These are phyloP conservation scores for Penicillium steckii DNA, from an alignment of 495 filamentous ascomycete species.

Conservation along the genomic window DNA sequence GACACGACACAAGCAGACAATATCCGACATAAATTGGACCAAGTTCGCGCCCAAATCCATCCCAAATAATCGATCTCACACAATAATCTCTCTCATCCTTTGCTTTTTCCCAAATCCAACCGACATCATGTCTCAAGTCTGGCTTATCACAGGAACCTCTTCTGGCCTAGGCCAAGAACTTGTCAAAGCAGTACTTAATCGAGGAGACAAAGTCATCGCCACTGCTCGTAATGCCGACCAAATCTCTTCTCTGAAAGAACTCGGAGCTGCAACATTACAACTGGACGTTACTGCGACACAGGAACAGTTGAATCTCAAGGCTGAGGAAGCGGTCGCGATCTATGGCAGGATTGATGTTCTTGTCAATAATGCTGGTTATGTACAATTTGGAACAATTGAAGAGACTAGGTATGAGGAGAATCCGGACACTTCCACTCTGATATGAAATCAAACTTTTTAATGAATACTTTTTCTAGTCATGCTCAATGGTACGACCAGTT, in stretches of 20 bases:
- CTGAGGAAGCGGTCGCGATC: conserved; percentile 36
- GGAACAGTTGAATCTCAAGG: conserved; percentile 27
- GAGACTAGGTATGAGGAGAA: conserved; percentile 12
- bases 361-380: conserved; percentile 53
- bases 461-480: background rate
- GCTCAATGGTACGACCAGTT: conserved; percentile 1
- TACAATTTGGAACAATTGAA: conserved; percentile 24
- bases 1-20: background rate
- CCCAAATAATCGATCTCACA: background rate
- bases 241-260: conserved; percentile 38
- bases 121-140: conserved; percentile 38
- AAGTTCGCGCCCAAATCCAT: background rate
- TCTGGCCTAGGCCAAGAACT: conserved; percentile 53
- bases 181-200: conserved; percentile 31
- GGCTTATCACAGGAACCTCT: conserved; percentile 55
- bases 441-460: background rate
- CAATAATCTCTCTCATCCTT: background rate
- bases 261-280: conserved; percentile 40
- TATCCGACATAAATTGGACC: background rate
- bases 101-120: background rate
- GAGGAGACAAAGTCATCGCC: conserved; percentile 56
- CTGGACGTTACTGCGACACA: conserved; percentile 46
- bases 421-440: background rate
- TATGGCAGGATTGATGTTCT: conserved; percentile 48
- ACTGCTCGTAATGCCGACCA: conserved; percentile 46